These are phyloP conservation scores for Bothriochloa decipiens DNA, from an alignment of 176 grass and related monocot species.

Conservation along the genomic window DNA sequence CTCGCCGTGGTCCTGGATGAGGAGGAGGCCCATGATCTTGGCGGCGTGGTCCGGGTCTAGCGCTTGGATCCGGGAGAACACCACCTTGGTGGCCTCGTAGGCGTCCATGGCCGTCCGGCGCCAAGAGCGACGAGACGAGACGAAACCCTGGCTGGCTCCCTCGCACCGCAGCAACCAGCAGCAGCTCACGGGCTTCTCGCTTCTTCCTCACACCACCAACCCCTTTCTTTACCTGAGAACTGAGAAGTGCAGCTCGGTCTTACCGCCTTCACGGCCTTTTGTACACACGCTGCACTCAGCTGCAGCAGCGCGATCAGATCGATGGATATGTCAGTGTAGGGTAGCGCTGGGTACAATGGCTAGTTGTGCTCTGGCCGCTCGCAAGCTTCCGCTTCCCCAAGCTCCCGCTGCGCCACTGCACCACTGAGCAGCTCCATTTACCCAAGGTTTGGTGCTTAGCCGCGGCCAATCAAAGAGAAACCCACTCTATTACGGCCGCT, in stretches of 20 bases:
- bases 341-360: neutral
- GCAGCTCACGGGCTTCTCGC: slow-evolving; percentile 50
- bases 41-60: slow-evolving; percentile 89
- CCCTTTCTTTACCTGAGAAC: neutral
- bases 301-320: slow-evolving; percentile 12
- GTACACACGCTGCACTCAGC: slow-evolving; percentile 3
- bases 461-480: slow-evolving; percentile 32
- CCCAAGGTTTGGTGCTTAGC: slow-evolving; percentile 41
- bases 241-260: neutral
- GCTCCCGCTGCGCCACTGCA: slow-evolving; percentile 30
- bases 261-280: slow-evolving; percentile 36
- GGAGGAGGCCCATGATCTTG: slow-evolving; percentile 91
- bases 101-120: slow-evolving; percentile 63
- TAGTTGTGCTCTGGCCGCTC: slow-evolving; percentile 35
- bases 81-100: slow-evolving; percentile 88
- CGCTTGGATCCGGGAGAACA: slow-evolving; percentile 88
- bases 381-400: slow-evolving; percentile 47
- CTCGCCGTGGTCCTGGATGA: slow-evolving; percentile 92
- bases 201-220: slow-evolving; percentile 17
- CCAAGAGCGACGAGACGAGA: slow-evolving; percentile 27
- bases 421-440: slow-evolving; percentile 50
- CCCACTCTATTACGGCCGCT: neutral
- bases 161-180: slow-evolving; percentile 9
- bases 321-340: slow-evolving; percentile 42
- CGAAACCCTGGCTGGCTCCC: neutral